These are phyloP conservation scores for Rhodotorula kratochvilovae DNA, from an alignment of 768 basidiomycete species.

Conservation along the genomic window DNA sequence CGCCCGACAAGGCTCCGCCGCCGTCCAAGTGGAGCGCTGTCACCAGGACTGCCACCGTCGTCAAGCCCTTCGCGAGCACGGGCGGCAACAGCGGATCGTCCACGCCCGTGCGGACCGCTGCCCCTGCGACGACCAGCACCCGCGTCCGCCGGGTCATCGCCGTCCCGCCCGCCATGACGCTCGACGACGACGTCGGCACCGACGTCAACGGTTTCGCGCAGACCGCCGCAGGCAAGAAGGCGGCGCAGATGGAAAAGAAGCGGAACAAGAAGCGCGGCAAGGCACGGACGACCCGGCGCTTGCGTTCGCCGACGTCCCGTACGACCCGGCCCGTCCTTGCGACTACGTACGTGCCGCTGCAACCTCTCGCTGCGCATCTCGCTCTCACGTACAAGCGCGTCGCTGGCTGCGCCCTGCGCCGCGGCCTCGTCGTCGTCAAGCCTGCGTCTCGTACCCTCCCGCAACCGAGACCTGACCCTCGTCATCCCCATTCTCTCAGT, in stretches of 20 bases:
- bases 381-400: not conserved
- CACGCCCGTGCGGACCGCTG: not conserved
- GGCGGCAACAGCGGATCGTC: not conserved
- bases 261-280: constrained; percentile 23
- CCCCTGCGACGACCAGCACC: not conserved
- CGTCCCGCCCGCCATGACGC: constrained; percentile 23
- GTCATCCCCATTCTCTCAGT: not conserved
- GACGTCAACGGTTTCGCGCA: constrained; percentile 36
- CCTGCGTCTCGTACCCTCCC: not conserved
- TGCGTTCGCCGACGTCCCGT: constrained; percentile 26
- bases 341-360: constrained; percentile 31
- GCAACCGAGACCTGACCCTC: not conserved
- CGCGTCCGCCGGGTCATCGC: constrained; percentile 12
- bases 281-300: constrained; percentile 27
- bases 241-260: constrained; percentile 17
- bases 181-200: constrained; percentile 24
- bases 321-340: constrained; percentile 37
- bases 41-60: not conserved
- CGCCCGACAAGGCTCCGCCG: constrained; percentile 17
- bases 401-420: not conserved
- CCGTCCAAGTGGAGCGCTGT: constrained; percentile 24
- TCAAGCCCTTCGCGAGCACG: constrained; percentile 10
- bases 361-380: too few relatives aligned
- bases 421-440: not conserved
- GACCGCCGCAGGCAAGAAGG: constrained; percentile 24